Conservation (phyloP, 2,329 filamentous ascomycete species). For the Escovopsis sp. region DNA sequence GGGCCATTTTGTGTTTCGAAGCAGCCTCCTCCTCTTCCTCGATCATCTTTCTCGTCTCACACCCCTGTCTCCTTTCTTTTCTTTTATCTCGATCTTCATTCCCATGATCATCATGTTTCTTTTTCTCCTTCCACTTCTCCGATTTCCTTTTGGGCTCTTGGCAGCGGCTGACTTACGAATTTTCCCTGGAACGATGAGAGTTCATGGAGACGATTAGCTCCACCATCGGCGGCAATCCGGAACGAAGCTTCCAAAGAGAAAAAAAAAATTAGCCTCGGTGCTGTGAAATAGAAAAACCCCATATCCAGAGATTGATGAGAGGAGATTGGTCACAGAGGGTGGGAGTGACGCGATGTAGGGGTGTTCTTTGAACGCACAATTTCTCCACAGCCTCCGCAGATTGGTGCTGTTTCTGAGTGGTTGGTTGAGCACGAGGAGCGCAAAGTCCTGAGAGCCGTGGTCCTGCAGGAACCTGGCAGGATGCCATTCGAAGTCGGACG, state of each 20-base stretch:
- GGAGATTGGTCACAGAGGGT: neutral
- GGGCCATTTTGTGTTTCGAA: neutral
- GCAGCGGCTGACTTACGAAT: conserved; percentile 20
- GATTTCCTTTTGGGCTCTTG: too few species aligned
- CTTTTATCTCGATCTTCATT: neutral
- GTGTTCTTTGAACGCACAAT: conserved; percentile 21
- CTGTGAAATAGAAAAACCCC: neutral
- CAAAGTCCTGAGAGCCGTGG: conserved; percentile 21
- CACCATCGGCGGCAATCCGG: conserved; percentile 77
- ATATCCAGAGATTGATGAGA: neutral
- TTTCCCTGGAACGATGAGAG: conserved; percentile 27
- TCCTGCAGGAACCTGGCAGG: conserved; percentile 23
- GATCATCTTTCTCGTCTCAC: too few species aligned
- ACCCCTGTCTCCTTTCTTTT: too few species aligned
- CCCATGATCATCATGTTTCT: too few species aligned
- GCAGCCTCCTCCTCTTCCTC: neutral
- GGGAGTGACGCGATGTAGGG: neutral
- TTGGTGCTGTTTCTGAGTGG: conserved; percentile 30
- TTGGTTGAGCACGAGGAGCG: conserved; percentile 38
- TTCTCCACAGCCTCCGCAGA: conserved; percentile 35
- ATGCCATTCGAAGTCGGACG: conserved; percentile 22
- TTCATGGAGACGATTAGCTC: conserved; percentile 59
- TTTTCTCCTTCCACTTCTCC: too few species aligned
- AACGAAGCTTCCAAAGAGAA: conserved; percentile 35
- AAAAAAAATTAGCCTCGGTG: neutral